phyloP scores from a whole-genome alignment of 2,329 filamentous ascomycete species.

The Colletotrichum navitas region DNA sequence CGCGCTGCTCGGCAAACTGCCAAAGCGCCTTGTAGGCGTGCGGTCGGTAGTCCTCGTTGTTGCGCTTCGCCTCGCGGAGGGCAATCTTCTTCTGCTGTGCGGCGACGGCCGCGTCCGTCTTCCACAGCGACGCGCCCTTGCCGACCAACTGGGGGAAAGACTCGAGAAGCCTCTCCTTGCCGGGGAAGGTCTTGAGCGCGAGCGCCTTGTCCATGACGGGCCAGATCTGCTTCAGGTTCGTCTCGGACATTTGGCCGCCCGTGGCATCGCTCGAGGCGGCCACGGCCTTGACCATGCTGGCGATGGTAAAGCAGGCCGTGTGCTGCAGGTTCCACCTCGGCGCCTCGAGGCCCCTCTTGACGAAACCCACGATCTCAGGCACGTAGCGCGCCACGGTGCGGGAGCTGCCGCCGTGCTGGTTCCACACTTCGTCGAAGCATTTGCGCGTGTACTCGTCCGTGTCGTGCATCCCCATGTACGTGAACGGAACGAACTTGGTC shows the following conservation, averaged over 20 bases:
- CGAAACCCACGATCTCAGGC: constrained; percentile 81
- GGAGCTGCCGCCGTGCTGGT: constrained; percentile 87
- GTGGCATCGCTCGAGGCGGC: constrained; percentile 68
- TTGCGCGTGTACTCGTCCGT: constrained; percentile 82
- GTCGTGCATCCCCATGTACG: constrained; percentile 90
- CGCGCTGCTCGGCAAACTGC: constrained; percentile 75
- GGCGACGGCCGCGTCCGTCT: constrained; percentile 63
- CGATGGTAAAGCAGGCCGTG: constrained; percentile 83
- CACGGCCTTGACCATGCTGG: constrained; percentile 77
- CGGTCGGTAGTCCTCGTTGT: constrained; percentile 86
- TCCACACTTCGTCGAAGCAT: constrained; percentile 88
- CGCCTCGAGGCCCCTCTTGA: constrained; percentile 77
- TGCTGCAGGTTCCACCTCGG: constrained; percentile 93
- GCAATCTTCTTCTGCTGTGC: constrained; percentile 83
- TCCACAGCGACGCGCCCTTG: constrained; percentile 71
- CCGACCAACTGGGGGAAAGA: constrained; percentile 84
- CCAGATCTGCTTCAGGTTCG: constrained; percentile 78
- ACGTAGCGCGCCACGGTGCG: constrained; percentile 87
- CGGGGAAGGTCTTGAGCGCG: constrained; percentile 90
- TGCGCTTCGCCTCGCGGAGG: constrained; percentile 89
- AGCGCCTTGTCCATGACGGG: constrained; percentile 85
- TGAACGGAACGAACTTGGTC: constrained; percentile 82
- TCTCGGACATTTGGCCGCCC: constrained; percentile 68
- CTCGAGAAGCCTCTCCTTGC: constrained; percentile 87
- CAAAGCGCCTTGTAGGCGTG: constrained; percentile 81